Conservation (phyloP, 371 early-diverging fungal species). For the Apophysomyces variabilis region DNA sequence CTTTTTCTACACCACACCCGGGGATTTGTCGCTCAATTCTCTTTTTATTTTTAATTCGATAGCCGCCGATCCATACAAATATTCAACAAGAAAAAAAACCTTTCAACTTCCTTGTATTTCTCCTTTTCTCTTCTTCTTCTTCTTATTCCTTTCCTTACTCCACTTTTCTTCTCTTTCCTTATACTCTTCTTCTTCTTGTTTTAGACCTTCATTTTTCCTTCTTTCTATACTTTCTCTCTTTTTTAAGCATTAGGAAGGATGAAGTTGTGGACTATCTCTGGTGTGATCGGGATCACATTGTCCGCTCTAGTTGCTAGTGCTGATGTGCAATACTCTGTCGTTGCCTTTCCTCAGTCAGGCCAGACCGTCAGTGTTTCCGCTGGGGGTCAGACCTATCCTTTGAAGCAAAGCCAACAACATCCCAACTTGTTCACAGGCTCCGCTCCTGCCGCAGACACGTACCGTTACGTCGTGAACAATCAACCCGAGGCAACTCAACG, state of each 20-base stretch:
- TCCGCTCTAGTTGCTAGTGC: constrained; percentile 25
- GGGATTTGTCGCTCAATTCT: background rate
- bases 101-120: background rate
- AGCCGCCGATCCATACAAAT: background rate
- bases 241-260: background rate
- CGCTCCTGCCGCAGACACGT: constrained; percentile 41
- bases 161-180: constrained; percentile 10
- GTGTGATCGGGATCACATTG: background rate
- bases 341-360: constrained; percentile 42
- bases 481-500: constrained; percentile 36
- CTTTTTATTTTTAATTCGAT: background rate
- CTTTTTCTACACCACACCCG: background rate
- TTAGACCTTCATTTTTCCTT: constrained; percentile 9
- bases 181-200: constrained; percentile 5
- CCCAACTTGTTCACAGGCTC: constrained; percentile 43
- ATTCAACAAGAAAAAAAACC: too few relatives aligned
- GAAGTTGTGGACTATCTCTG: constrained; percentile 14
- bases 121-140: constrained; percentile 2
- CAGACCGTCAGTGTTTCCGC: constrained; percentile 41
- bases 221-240: background rate
- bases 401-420: constrained; percentile 27
- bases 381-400: constrained; percentile 31
- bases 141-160: background rate
- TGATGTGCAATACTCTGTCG: constrained; percentile 45
- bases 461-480: constrained; percentile 37